Conservation (phyloP, 306 rosid genomes). For the Arachis hypogaea region DNA sequence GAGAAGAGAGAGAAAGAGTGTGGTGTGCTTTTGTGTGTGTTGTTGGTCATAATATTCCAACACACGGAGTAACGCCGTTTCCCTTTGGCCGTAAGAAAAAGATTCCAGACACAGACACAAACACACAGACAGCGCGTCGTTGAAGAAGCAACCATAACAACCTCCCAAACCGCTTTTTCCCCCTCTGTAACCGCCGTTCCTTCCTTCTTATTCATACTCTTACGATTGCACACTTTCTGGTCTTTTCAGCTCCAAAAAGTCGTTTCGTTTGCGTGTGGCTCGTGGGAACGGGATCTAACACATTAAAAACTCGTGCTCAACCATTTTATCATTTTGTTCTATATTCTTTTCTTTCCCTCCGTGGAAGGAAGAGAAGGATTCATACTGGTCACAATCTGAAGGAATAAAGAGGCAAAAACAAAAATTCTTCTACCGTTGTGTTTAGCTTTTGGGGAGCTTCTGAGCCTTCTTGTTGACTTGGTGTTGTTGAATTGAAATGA, state of each 20-base stretch:
- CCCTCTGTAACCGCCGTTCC: not conserved
- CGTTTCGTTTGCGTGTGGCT: slow-evolving; percentile 3
- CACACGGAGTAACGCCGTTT: not conserved
- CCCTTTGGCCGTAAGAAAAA: not conserved
- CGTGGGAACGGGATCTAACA: slow-evolving; percentile 35
- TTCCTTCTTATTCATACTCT: not conserved
- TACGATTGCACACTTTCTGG: not conserved
- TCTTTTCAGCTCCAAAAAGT: not conserved
- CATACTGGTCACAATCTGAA: slow-evolving; percentile 29
- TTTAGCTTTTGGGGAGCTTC: not conserved
- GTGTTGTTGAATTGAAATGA: slow-evolving; percentile 48
- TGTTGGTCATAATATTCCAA: not conserved
- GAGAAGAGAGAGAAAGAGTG: not conserved
- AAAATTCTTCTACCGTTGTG: not conserved
- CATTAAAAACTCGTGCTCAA: not conserved
- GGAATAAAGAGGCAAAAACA: not conserved
- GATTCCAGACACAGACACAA: not conserved
- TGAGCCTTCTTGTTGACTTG: not conserved
- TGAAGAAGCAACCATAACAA: not conserved
- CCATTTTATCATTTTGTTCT: not conserved
- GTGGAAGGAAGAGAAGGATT: slow-evolving; percentile 39
- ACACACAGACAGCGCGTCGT: not conserved
- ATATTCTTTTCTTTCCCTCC: not conserved
- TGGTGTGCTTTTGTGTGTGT: not conserved
- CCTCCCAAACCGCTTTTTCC: not conserved